Base-by-base conservation (phyloP, 1,284 basidiomycete species). In the Cutaneotrichosporon cutaneum region DNA sequence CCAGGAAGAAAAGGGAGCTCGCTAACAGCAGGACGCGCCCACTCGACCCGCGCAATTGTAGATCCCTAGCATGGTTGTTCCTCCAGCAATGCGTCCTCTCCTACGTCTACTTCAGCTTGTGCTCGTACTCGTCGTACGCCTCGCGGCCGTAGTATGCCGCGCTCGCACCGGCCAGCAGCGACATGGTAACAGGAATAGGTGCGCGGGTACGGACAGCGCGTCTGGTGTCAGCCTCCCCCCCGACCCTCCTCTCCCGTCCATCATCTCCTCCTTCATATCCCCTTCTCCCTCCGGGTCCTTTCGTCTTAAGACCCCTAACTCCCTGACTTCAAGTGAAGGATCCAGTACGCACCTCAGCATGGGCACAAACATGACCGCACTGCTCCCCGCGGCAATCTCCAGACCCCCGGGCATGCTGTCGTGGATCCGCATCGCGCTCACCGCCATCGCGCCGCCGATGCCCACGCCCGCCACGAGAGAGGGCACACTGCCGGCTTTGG, bases 361-460 rank as follows among this genome's bases (percentile, higher is more conserved):
- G 1, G 59, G 56, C 6, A 63, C 44, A 4, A 54, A 42, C 26
- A 60, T 42, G 0, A 18, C 67, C 66, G 54, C 61, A 69, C 69
- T 32, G 22, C 30, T 54, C 22, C 18, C 67, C 16, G 67, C 61
- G 33, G 75, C 75, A 1, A 69, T 67, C 55, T 73, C 73, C 24
- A 64, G 54, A 0, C 75, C 75, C 32, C 67, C 69, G 8, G 66
- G 57, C 68, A 73, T 65, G 0, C 65, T 63, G 62, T 77, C 75
- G n/a, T 68, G 56, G 53, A 77, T 74, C 21, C 74, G 54, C 71
- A 77, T 72, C 21, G 62, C 58, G 36, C 70, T 69, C 24, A 72
- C 26, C 5, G 68, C 69, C 74, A 75, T 73, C 21, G 63, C 36
- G n/a, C 67, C 65, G 8, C 69, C 72, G 21, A 75, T 67, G 5